Evolutionary conservation across 208 protist species (phyloP).

Genomic region (Acanthamoeba triangularis): DNA sequence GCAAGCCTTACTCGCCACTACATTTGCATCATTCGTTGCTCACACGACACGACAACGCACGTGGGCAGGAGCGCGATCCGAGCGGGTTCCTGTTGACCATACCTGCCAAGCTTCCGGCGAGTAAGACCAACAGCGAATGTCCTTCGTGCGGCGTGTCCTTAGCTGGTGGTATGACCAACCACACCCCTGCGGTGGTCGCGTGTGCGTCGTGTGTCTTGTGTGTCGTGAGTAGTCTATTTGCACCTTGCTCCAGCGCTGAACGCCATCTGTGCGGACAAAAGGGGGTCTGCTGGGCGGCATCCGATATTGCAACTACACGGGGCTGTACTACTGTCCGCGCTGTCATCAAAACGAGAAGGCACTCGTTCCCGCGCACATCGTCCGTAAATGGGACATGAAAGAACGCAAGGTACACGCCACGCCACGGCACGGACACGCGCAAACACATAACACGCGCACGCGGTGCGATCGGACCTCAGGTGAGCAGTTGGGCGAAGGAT

Average conservation of each 20-base stretch:
- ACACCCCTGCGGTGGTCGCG: too few relatives aligned
- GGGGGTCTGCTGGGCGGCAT: neutral
- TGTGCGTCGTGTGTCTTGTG: too few relatives aligned
- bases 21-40: neutral
- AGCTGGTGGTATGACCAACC: neutral
- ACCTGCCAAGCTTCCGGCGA: neutral
- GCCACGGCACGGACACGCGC: too few relatives aligned
- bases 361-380: neutral
- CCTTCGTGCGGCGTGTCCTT: neutral
- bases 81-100: conserved; percentile 6
- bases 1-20: neutral
- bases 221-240: neutral
- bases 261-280: neutral
- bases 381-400: conserved; percentile 33
- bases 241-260: neutral
- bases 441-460: neutral
- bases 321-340: neutral
- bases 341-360: conserved; percentile 34
- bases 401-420: neutral
- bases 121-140: neutral
- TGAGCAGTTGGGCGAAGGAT: conserved; percentile 16
- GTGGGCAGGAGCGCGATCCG: neutral
- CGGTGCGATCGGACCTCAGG: neutral
- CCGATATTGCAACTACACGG: conserved; percentile 13
- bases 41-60: neutral